Base-by-base conservation (phyloP, 495 filamentous ascomycete genomes). In the Trichoderma parareesei region DNA sequence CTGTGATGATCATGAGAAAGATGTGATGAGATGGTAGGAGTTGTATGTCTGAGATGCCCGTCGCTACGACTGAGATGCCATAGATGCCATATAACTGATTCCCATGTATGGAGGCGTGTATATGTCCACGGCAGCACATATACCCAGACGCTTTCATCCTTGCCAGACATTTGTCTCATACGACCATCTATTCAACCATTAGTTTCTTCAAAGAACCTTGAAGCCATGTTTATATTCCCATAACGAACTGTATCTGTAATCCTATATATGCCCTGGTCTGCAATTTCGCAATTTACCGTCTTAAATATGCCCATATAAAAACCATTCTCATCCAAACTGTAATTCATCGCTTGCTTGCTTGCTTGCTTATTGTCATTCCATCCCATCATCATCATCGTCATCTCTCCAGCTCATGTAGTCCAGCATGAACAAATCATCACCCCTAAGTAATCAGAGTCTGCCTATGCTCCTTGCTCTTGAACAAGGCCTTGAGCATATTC, bases 401-500 rank as follows among this genome's bases (percentile, higher is more conserved):
- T 27, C 27, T 27, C 27, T 2, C 2, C 27, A 27, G 27, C 27
- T 27, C 27, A 27, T 27, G 27, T 27, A 27, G 27, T 27, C 27
- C 27, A 27, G 27, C 27, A 27, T 27, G 27, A 27, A 27, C 27
- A 41, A 16, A 2, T 13, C 60, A 62, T 20, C 38, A 18, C 48
- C 41, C 49, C 14, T n/a, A 43, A 7, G 46, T 44, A 4, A 11
- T 13, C n/a, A 49, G n/a, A 33, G 35, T 38, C 27, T 65, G 49
- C 43, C 72, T 71, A 48, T 78, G 76, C 71, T 76, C 75, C 69
- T 69, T 77, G 67, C 73, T 75, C 67, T 76, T 78, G 67, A 86
- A 84, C 53, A 86, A 61, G 9, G 74, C 60, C 64, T 78, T 77
- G 20, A 76, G 76, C 74, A 82, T 79, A 71, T 78, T 83, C 60